These are phyloP conservation scores for Apiotrichum laibachii DNA, from an alignment of 1,284 basidiomycete species.

Conservation along the genomic window DNA sequence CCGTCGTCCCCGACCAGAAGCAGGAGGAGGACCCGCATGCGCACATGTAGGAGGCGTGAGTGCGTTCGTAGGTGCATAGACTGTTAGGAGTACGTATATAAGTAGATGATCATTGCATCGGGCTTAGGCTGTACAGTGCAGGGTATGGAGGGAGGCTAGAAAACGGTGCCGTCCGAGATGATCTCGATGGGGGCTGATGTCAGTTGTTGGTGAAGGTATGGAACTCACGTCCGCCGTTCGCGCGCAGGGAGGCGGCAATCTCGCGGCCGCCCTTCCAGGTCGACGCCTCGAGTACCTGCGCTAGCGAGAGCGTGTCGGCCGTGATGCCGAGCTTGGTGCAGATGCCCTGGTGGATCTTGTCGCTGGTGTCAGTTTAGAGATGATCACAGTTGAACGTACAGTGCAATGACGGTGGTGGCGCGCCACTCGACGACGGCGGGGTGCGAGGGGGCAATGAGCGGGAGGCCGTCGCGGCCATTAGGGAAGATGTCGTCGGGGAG, in stretches of 20 bases:
- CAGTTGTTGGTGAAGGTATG: background rate
- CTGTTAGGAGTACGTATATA: conserved; percentile 5
- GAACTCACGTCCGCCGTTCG: conserved; percentile 60
- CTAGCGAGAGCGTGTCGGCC: conserved; percentile 59
- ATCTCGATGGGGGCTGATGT: conserved; percentile 36
- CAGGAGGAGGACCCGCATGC: conserved; percentile 65
- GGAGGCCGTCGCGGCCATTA: conserved; percentile 47
- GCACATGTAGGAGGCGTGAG: conserved; percentile 37
- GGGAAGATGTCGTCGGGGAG: conserved; percentile 39
- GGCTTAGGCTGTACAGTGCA: too few relatives aligned
- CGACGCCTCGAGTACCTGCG: conserved; percentile 87
- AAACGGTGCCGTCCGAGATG: conserved; percentile 39
- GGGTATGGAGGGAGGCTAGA: conserved; percentile 11
- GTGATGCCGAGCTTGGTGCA: conserved; percentile 58
- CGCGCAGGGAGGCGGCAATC: conserved; percentile 75
- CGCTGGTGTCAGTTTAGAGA: conserved; percentile 55
- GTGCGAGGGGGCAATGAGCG: conserved; percentile 66
- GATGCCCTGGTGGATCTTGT: conserved; percentile 72
- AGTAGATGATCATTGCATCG: conserved; percentile 7
- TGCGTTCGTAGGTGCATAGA: background rate
- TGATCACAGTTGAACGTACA: conserved; percentile 58
- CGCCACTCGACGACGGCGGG: conserved; percentile 94
- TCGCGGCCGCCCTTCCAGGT: conserved; percentile 95
- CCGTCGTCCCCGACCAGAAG: conserved; percentile 62
- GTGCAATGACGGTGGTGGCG: conserved; percentile 84